A percentile compares a stretch with the other conserved stretches of the same genome.
These are phyloP conservation scores for Picochlorum sp. DNA, from an alignment of 139 green algal genomes.

Conservation along the genomic window DNA sequence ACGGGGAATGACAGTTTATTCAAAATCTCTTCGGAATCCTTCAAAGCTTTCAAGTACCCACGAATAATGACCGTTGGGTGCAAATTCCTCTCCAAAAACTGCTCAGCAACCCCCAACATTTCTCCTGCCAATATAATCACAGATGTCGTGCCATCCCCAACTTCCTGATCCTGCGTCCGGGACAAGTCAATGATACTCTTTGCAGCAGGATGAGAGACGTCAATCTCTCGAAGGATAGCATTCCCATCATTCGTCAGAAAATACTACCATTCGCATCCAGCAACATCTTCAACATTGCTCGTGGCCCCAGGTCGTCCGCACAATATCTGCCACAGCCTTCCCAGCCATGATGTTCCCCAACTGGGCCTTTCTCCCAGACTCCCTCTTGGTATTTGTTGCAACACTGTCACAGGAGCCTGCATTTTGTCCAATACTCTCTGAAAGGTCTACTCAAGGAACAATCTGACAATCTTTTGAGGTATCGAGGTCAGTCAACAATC, in stretches of 20 bases:
- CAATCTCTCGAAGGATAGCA: slow-evolving; percentile 96
- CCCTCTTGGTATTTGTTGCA: slow-evolving; percentile 76
- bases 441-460: not conserved
- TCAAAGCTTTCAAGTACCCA: slow-evolving; percentile 74
- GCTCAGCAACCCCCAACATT: slow-evolving; percentile 88
- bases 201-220: slow-evolving; percentile 92
- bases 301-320: slow-evolving; percentile 93
- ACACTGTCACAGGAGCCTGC: slow-evolving; percentile 40
- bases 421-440: slow-evolving; percentile 20
- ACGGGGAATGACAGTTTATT: slow-evolving; percentile 84
- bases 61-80: slow-evolving; percentile 96
- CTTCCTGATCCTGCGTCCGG: slow-evolving; percentile 81
- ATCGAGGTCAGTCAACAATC: not conserved
- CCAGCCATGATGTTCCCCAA: slow-evolving; percentile 89
- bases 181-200: slow-evolving; percentile 99
- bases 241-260: slow-evolving; percentile 98
- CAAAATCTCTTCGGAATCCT: slow-evolving; percentile 77
- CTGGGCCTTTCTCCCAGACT: slow-evolving; percentile 92
- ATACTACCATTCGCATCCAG: slow-evolving; percentile 95
- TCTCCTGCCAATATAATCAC: slow-evolving; percentile 98
- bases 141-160: slow-evolving; percentile 98
- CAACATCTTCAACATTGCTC: slow-evolving; percentile 99
- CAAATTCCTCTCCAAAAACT: slow-evolving; percentile 84
- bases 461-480: not conserved
- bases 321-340: slow-evolving; percentile 97